Conservation (phyloP, 2,329 filamentous ascomycete genomes). For the Rutstroemia sp. region DNA sequence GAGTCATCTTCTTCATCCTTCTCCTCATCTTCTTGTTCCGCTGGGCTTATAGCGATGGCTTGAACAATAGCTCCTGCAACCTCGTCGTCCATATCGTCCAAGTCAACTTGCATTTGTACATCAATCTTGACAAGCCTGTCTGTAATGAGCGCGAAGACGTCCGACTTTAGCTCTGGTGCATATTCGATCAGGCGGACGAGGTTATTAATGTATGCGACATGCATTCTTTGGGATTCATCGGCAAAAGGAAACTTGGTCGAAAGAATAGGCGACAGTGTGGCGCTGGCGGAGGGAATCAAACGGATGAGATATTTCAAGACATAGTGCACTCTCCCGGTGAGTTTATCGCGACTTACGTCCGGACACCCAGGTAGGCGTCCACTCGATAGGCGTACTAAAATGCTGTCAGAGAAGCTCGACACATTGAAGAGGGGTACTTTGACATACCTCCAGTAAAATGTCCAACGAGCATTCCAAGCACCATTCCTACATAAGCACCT, state of each 20-base stretch:
- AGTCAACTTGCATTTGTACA: slow-evolving; percentile 86
- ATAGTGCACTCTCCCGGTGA: slow-evolving; percentile 68
- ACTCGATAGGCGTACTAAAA: slow-evolving; percentile 31
- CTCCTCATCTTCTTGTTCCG: slow-evolving; percentile 48
- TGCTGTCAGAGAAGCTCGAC: slow-evolving; percentile 33
- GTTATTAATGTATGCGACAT: slow-evolving; percentile 84
- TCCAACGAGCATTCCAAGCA: slow-evolving; percentile 73
- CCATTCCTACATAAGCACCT: slow-evolving; percentile 64
- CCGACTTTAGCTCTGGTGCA: slow-evolving; percentile 66
- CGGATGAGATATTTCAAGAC: slow-evolving; percentile 69
- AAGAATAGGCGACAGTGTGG: slow-evolving; percentile 61
- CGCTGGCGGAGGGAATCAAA: slow-evolving; percentile 72
- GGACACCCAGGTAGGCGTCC: slow-evolving; percentile 37
- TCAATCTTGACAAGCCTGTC: slow-evolving; percentile 89
- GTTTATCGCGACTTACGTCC: slow-evolving; percentile 52
- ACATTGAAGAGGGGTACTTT: background rate
- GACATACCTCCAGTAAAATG: slow-evolving; percentile 56
- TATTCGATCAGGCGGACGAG: slow-evolving; percentile 72
- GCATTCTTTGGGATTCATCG: slow-evolving; percentile 68
- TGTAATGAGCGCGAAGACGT: slow-evolving; percentile 76
- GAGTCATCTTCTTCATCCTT: slow-evolving; percentile 39
- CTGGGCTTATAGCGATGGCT: slow-evolving; percentile 36
- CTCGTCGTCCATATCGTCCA: slow-evolving; percentile 89
- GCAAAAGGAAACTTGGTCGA: slow-evolving; percentile 66
- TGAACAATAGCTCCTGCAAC: slow-evolving; percentile 65